These are phyloP conservation scores for Halteria grandinella DNA, from an alignment of 73 alveolate species.

Conservation along the genomic window DNA sequence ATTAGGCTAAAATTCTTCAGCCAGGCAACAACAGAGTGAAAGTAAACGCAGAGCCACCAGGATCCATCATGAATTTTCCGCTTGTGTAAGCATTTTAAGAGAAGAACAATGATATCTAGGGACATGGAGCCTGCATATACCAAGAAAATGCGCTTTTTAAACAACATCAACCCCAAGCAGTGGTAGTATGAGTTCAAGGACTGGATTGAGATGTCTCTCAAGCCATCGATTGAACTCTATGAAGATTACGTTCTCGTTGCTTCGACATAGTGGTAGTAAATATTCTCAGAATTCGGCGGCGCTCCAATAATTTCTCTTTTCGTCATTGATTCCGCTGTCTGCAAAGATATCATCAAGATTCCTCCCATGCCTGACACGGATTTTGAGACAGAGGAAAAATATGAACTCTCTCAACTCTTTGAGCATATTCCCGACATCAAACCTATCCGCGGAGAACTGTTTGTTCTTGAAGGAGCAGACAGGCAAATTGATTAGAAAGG, in stretches of 20 bases:
- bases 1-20: too few species aligned
- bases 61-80: too few species aligned
- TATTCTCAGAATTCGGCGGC: conserved; percentile 10
- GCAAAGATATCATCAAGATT: too few species aligned
- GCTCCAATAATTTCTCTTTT: conserved; percentile 13
- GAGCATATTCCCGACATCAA: conserved; percentile 11
- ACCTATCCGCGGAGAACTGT: neutral
- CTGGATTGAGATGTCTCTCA: conserved; percentile 21
- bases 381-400: neutral
- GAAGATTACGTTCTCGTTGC: conserved; percentile 1
- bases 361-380: neutral
- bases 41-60: too few species aligned
- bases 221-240: neutral
- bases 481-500: neutral
- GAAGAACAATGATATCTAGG: too few species aligned
- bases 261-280: neutral
- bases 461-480: neutral
- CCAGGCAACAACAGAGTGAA: too few species aligned
- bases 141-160: neutral
- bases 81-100: too few species aligned
- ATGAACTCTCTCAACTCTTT: neutral
- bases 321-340: conserved; percentile 3
- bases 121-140: conserved; percentile 3
- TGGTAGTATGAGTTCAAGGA: neutral
- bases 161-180: neutral